phyloP scores from a whole-genome alignment of 768 basidiomycete genomes.

The Auriscalpium orientale region DNA sequence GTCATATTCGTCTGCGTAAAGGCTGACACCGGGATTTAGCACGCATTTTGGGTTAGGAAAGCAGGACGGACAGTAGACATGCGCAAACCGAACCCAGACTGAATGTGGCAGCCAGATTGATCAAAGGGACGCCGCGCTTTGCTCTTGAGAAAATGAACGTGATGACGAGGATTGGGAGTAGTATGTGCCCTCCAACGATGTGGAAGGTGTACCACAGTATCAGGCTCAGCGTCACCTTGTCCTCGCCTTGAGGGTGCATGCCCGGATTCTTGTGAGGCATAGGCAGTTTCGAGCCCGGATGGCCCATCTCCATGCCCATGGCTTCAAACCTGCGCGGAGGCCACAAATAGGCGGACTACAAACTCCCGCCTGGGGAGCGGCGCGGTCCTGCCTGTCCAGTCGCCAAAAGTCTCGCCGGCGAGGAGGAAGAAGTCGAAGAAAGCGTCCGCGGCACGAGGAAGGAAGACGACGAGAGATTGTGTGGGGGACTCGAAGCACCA shows the following conservation, averaged over 20 bases:
- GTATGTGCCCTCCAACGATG: slow-evolving; percentile 1
- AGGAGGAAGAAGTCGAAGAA: too few species aligned
- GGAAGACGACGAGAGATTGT: too few species aligned
- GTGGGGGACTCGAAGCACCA: too few species aligned
- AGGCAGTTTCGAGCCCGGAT: too few species aligned
- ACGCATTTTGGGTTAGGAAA: too few species aligned
- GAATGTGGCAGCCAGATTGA: slow-evolving; percentile 3
- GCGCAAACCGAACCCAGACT: not conserved
- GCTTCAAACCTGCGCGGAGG: too few species aligned
- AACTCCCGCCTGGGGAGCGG: too few species aligned
- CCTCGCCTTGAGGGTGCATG: not conserved
- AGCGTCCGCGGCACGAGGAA: too few species aligned
- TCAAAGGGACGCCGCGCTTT: slow-evolving; percentile 2
- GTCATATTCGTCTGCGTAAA: slow-evolving; percentile 5
- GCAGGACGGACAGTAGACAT: slow-evolving; percentile 4
- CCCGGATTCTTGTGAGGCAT: too few species aligned
- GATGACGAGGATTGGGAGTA: slow-evolving; percentile 4
- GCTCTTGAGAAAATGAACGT: slow-evolving; percentile 7
- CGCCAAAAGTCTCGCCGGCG: too few species aligned
- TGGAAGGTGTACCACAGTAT: slow-evolving; percentile 4
- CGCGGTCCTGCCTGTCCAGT: too few species aligned
- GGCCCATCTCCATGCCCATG: too few species aligned
- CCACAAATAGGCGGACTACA: not conserved
- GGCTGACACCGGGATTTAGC: not conserved
- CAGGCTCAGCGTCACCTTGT: not conserved